Conservation (phyloP, 495 filamentous ascomycete species). For the Annulohypoxylon maeteangense region DNA sequence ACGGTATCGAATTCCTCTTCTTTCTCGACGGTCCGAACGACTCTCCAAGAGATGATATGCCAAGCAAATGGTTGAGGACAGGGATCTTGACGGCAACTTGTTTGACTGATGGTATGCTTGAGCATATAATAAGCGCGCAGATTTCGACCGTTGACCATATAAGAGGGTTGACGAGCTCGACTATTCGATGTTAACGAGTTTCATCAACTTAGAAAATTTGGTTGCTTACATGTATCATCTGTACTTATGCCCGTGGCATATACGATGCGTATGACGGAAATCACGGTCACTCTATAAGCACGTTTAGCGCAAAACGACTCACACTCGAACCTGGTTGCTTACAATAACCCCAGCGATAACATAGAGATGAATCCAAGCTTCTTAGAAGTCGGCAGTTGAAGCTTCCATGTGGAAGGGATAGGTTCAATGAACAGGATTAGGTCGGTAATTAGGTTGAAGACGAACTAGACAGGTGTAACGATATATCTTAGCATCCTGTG, state of each 20-base stretch:
- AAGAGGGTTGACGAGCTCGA: conserved; percentile 28
- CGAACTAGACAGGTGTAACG: conserved; percentile 33
- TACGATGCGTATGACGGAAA: conserved; percentile 39
- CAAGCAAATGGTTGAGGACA: conserved; percentile 33
- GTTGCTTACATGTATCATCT: conserved; percentile 35
- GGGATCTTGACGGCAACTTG: conserved; percentile 39
- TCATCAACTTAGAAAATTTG: neutral
- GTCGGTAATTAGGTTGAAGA: conserved; percentile 42
- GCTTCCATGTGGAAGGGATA: conserved; percentile 42
- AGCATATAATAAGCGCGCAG: conserved; percentile 45
- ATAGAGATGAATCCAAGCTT: conserved; percentile 58
- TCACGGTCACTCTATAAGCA: conserved; percentile 23
- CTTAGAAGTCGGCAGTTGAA: conserved; percentile 51
- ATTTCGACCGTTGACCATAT: conserved; percentile 48
- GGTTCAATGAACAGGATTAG: conserved; percentile 46
- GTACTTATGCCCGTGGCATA: conserved; percentile 21
- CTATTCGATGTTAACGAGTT: conserved; percentile 14
- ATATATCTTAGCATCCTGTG: neutral
- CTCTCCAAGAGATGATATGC: conserved; percentile 26
- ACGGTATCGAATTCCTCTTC: conserved; percentile 18
- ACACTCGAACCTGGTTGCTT: conserved; percentile 15
- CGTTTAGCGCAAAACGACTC: neutral
- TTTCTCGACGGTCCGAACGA: conserved; percentile 12
- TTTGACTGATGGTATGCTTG: conserved; percentile 45
- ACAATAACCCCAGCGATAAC: conserved; percentile 56